A percentile compares a stretch with the other conserved stretches of the same genome.
Conservation (phyloP, 805 yeast genomes). For the Candida montana region DNA sequence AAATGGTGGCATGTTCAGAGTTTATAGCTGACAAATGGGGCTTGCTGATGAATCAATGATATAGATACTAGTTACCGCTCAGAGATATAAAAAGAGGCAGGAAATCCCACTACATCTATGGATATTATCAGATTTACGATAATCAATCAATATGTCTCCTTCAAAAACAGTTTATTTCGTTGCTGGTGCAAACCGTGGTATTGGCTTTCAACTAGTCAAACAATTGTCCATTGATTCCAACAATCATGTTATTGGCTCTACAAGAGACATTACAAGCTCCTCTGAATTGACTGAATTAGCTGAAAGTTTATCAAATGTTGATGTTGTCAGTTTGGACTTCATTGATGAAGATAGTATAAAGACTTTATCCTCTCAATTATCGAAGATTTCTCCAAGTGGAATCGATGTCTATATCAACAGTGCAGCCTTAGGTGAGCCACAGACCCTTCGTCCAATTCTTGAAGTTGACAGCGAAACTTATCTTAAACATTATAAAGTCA, state of each 20-base stretch:
- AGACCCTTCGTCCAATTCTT: not conserved
- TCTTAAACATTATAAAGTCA: slow-evolving; percentile 3
- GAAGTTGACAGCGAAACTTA: slow-evolving; percentile 3
- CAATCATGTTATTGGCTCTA: not conserved
- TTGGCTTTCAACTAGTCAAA: slow-evolving; percentile 6
- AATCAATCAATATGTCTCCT: too few species aligned
- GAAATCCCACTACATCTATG: too few species aligned
- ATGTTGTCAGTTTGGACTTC: slow-evolving; percentile 9
- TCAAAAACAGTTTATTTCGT: not conserved
- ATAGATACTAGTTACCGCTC: too few species aligned
- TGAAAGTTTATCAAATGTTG: slow-evolving; percentile 2
- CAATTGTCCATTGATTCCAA: not conserved
- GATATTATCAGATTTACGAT: too few species aligned
- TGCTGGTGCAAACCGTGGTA: slow-evolving; percentile 7
- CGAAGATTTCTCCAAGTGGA: slow-evolving; percentile 6
- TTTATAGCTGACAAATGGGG: too few species aligned
- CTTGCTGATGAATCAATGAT: too few species aligned
- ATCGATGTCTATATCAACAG: slow-evolving; percentile 13
- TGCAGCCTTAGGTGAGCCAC: slow-evolving; percentile 11
- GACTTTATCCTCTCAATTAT: slow-evolving; percentile 1
- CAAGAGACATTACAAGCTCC: not conserved
- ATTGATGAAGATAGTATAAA: slow-evolving; percentile 9
- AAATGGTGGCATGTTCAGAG: too few species aligned
- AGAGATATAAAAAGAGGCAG: too few species aligned
- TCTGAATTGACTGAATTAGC: slow-evolving; percentile 5